Conservation (phyloP, 2,329 filamentous ascomycete genomes). For the Capronia coronata region DNA sequence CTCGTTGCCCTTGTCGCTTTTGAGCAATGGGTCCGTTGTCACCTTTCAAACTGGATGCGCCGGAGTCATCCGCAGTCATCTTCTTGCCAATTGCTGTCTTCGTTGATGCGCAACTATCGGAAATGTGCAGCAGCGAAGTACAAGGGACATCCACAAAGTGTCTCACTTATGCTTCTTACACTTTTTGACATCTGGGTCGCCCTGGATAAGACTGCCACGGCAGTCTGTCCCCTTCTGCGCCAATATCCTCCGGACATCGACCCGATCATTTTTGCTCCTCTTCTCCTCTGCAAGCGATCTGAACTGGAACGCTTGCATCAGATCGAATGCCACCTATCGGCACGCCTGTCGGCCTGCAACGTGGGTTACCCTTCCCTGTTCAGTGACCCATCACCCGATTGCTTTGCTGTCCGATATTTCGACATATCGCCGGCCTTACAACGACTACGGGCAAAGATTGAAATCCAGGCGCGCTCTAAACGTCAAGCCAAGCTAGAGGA, state of each 20-base stretch:
- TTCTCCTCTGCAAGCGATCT: slow-evolving; percentile 40
- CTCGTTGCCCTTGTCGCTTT: slow-evolving; percentile 36
- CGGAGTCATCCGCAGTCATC: slow-evolving; percentile 22
- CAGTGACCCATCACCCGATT: slow-evolving; percentile 29
- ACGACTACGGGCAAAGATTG: slow-evolving; percentile 35
- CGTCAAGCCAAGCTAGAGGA: slow-evolving; percentile 34
- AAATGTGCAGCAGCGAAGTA: slow-evolving; percentile 33
- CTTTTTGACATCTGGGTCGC: slow-evolving; percentile 55
- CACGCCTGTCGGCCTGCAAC: slow-evolving; percentile 29
- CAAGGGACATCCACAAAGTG: slow-evolving; percentile 37
- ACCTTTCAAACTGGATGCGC: slow-evolving; percentile 39
- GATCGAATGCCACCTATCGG: slow-evolving; percentile 46
- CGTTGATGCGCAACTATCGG: slow-evolving; percentile 36
- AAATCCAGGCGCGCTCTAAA: slow-evolving; percentile 32
- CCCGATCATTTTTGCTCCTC: slow-evolving; percentile 35
- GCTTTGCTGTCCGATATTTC: slow-evolving; percentile 48
- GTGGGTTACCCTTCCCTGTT: slow-evolving; percentile 35
- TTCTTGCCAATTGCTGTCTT: slow-evolving; percentile 31
- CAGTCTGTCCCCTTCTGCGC: slow-evolving; percentile 37
- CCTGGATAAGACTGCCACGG: slow-evolving; percentile 45
- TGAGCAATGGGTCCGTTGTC: slow-evolving; percentile 45
- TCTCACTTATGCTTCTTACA: slow-evolving; percentile 52
- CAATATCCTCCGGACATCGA: slow-evolving; percentile 47
- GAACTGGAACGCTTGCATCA: slow-evolving; percentile 44
- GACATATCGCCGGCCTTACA: slow-evolving; percentile 41